These are phyloP conservation scores for Pestalotiopsis sp. DNA, from an alignment of 2,329 filamentous ascomycete species.

Conservation along the genomic window DNA sequence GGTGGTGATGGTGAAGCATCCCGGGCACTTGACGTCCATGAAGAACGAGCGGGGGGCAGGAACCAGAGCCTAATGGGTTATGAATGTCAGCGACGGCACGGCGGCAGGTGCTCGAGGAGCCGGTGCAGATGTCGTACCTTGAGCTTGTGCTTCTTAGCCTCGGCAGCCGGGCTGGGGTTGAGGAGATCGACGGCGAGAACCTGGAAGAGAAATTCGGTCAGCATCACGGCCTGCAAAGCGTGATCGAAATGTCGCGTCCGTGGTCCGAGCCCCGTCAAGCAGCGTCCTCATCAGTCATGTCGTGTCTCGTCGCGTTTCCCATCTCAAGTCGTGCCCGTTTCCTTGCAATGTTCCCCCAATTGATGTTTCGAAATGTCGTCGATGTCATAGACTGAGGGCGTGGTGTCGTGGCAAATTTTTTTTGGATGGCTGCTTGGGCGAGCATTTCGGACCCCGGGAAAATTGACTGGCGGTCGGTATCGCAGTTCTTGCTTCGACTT, in stretches of 20 bases:
- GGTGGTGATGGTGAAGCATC: constrained; percentile 99
- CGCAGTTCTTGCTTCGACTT: constrained; percentile 38
- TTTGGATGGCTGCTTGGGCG: constrained; percentile 2
- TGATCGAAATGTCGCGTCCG: not conserved
- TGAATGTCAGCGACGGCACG: not conserved
- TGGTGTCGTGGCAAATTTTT: constrained; percentile 15
- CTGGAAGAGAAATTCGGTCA: constrained; percentile 56
- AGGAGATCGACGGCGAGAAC: constrained; percentile 99
- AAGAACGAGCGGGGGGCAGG: constrained; percentile 98
- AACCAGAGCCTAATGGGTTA: constrained; percentile 72
- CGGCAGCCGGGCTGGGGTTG: constrained; percentile 95
- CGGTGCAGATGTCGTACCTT: constrained; percentile 67
- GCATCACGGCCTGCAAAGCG: constrained; percentile 31
- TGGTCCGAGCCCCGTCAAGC: constrained; percentile 2
- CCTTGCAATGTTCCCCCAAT: not conserved
- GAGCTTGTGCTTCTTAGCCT: constrained; percentile 99
- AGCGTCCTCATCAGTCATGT: not conserved
- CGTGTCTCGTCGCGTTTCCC: not conserved
- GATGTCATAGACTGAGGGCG: constrained; percentile 10
- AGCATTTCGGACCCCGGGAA: not conserved
- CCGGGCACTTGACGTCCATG: constrained; percentile 99
- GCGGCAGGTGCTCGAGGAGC: constrained; percentile 17
- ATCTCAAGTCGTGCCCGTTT: not conserved
- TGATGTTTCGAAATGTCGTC: constrained; percentile 7
- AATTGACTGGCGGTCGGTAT: not conserved